Base-by-base conservation (phyloP, 1,284 basidiomycete species). In the Melanopsichium pennsylvanicum region DNA sequence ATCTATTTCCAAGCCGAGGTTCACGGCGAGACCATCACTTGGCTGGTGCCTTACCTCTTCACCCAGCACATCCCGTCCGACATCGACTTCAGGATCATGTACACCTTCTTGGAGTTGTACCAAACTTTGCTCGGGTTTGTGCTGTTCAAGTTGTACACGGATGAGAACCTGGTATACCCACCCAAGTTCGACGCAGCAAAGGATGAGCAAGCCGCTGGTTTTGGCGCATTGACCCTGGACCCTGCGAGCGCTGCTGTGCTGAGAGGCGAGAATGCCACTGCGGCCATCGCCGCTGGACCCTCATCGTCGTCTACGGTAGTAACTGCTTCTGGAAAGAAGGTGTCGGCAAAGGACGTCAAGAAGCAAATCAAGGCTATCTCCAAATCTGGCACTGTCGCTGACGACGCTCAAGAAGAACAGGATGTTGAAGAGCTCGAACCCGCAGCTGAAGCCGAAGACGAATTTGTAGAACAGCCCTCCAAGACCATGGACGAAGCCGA, bases 31-130 rank as follows among this genome's bases (percentile, higher is more conserved):
- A 88, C 86, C 26, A 86, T 97, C 44, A 94, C 93, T 42, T 99
- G 96, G 96, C 87, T 98, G 23, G 92, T 97, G 19, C 94, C 95
- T 1, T 98, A 97, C 83, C 91, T 93, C 79, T 99, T 99, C 82
- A 95, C 94, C 4, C 96, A 99, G 84, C 90, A 87, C 73, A 88
- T 97, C 57, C 96, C 96, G 8, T 83, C 88, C 41, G 95, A 98
- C 78, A 94, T 98, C 67, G 96, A 99, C 82, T 91, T 97, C 79
- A 89, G 96, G 44, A 95, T 99, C 50, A 96, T 99, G 90, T 84
- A 97, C 72, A 98, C 96, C 11, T 99, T 99, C 86, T 84, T 98
- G 77, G 96, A 99, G 82, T 87, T 99, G 9, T 98, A 99, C 83
- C 94, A 98, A 83, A 98, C 95, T 1, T 84, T 97, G 12, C 88